A percentile compares a stretch with the other conserved stretches of the same genome.
Conservation (phyloP, 78 protist species). For the Tieghemostelium lacteum region DNA sequence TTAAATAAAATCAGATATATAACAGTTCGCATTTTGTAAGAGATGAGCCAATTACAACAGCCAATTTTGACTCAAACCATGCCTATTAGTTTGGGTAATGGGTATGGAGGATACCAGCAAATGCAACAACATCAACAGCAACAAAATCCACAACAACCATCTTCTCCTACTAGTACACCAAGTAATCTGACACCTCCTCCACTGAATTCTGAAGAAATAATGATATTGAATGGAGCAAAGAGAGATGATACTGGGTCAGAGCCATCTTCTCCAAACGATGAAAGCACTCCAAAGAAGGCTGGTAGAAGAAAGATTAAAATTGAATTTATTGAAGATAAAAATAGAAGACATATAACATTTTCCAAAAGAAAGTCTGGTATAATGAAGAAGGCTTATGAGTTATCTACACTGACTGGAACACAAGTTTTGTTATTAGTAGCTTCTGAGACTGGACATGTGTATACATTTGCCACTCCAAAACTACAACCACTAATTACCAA, state of each 20-base stretch:
- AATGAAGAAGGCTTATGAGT: slow-evolving; percentile 94
- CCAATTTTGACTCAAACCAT: no score
- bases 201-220: slow-evolving; percentile 10
- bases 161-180: slow-evolving; percentile 51
- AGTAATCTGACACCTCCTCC: slow-evolving; percentile 26
- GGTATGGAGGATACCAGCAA: no score
- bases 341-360: slow-evolving; percentile 94
- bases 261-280: slow-evolving; percentile 44
- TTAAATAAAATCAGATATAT: background rate
- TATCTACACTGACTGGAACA: slow-evolving; percentile 93
- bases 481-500: slow-evolving; percentile 93
- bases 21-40: no score
- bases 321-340: slow-evolving; percentile 93
- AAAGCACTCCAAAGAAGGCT: slow-evolving; percentile 60
- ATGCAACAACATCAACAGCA: background rate
- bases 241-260: slow-evolving; percentile 33
- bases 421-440: slow-evolving; percentile 95
- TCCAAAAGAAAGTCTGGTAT: slow-evolving; percentile 91
- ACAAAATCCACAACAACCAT: slow-evolving; percentile 29
- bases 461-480: slow-evolving; percentile 96
- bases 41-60: no score
- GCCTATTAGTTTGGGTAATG: no score
- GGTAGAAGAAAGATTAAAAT: slow-evolving; percentile 94
- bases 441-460: slow-evolving; percentile 96
- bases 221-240: no score